Conservation (phyloP, 192 early-diverging fungal species). For the Coemansia sp. region DNA sequence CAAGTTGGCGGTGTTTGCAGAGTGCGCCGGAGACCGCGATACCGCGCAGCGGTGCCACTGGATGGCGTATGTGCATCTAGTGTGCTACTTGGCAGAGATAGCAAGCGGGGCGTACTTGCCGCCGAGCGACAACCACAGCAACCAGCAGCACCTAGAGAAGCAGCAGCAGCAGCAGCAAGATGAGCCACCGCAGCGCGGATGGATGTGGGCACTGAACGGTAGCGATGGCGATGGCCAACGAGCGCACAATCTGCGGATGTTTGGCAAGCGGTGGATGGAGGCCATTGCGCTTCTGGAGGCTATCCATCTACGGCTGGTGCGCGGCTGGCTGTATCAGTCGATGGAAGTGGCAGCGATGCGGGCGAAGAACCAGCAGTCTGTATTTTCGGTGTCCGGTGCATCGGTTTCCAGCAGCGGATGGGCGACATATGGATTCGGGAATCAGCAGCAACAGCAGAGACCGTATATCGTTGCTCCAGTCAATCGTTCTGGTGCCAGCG, state of each 20-base stretch:
- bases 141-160: not conserved
- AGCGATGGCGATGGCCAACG: slow-evolving; percentile 28
- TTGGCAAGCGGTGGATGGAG: slow-evolving; percentile 44
- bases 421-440: not conserved
- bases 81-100: slow-evolving; percentile 30
- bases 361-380: slow-evolving; percentile 10
- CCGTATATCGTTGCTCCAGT: slow-evolving; percentile 16
- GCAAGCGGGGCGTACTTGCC: slow-evolving; percentile 40
- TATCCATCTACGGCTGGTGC: slow-evolving; percentile 36
- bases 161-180: not conserved
- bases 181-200: slow-evolving; percentile 11
- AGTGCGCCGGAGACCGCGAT: slow-evolving; percentile 39
- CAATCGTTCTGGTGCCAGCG: slow-evolving; percentile 19
- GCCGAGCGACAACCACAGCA: not conserved
- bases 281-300: slow-evolving; percentile 28
- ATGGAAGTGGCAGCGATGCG: slow-evolving; percentile 12
- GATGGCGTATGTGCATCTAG: slow-evolving; percentile 35
- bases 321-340: slow-evolving; percentile 49
- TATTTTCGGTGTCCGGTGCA: slow-evolving; percentile 4
- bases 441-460: slow-evolving; percentile 9
- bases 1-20: slow-evolving; percentile 38
- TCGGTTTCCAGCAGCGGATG: slow-evolving; percentile 3
- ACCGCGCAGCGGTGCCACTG: slow-evolving; percentile 43
- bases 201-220: slow-evolving; percentile 46
- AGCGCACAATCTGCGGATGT: slow-evolving; percentile 38